Conservation (phyloP, 78 protist genomes). For the Polysphondylium violaceum region DNA sequence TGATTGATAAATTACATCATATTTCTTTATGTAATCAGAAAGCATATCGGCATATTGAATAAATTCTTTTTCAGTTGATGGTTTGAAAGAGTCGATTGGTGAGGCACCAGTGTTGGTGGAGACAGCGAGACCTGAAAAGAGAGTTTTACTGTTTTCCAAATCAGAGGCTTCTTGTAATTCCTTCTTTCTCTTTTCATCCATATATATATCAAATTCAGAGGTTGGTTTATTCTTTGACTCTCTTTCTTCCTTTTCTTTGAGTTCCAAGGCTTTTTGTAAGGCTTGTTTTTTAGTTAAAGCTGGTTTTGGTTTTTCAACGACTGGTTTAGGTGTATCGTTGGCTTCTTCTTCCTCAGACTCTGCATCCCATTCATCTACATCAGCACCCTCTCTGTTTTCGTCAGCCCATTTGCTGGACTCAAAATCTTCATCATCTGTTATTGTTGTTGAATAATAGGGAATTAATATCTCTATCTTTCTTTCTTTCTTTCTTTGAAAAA, state of each 20-base stretch:
- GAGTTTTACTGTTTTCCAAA: conserved; percentile 15
- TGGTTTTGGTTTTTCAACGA: not conserved
- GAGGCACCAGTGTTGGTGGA: not conserved
- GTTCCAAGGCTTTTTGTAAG: conserved; percentile 35
- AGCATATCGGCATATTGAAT: conserved; percentile 43
- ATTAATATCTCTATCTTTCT: no score
- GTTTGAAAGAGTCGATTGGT: not conserved
- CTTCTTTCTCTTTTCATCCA: conserved; percentile 45
- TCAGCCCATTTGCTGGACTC: conserved; percentile 34
- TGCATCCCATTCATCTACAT: conserved; percentile 35
- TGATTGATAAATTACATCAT: conserved; percentile 21
- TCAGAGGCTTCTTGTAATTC: conserved; percentile 70
- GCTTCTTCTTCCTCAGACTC: conserved; percentile 19
- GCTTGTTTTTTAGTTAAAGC: conserved; percentile 33
- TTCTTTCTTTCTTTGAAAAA: no score
- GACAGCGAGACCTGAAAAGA: conserved; percentile 32
- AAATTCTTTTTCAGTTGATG: conserved; percentile 63
- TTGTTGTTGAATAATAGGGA: no score
- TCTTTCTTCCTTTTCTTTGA: conserved; percentile 30
- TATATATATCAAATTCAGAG: conserved; percentile 37
- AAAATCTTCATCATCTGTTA: no score
- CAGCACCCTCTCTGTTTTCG: conserved; percentile 16
- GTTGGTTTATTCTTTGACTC: not conserved
- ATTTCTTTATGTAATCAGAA: conserved; percentile 29
- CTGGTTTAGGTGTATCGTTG: not conserved